These are phyloP conservation scores for Apiospora aurea DNA, from an alignment of 2,329 filamentous ascomycete species.

Conservation along the genomic window DNA sequence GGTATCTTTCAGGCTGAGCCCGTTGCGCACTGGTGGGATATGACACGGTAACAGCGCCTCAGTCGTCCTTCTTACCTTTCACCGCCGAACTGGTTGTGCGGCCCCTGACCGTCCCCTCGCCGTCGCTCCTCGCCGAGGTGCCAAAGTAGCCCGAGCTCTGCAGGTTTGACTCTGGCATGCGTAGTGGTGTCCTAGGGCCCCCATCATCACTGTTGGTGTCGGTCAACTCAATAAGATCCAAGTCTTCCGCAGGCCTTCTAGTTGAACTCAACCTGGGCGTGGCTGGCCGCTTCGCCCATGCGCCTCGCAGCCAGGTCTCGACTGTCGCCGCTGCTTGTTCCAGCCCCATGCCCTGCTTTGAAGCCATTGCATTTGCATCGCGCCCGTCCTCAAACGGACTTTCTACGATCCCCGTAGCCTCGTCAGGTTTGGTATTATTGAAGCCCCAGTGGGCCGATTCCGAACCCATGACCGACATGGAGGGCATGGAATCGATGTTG, in stretches of 20 bases:
- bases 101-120: slow-evolving; percentile 47
- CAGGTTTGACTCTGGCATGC: slow-evolving; percentile 38
- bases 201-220: slow-evolving; percentile 67
- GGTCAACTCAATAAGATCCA: slow-evolving; percentile 76
- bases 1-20: background rate
- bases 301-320: slow-evolving; percentile 88
- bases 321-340: slow-evolving; percentile 88
- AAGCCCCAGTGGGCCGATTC: slow-evolving; percentile 67
- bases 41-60: background rate
- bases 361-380: slow-evolving; percentile 46
- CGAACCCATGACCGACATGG: slow-evolving; percentile 69
- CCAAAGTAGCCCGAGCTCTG: slow-evolving; percentile 43
- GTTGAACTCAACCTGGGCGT: slow-evolving; percentile 56
- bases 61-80: slow-evolving; percentile 58
- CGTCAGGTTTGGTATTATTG: slow-evolving; percentile 43
- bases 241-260: slow-evolving; percentile 52
- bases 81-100: slow-evolving; percentile 40
- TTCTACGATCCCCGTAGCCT: slow-evolving; percentile 55
- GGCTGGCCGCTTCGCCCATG: slow-evolving; percentile 69
- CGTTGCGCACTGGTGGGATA: background rate
- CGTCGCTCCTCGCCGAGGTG: slow-evolving; percentile 49
- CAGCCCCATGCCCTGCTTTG: slow-evolving; percentile 62
- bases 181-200: slow-evolving; percentile 33
- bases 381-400: slow-evolving; percentile 57
- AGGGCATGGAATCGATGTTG: slow-evolving; percentile 71